phyloP scores from a whole-genome alignment of 1,284 basidiomycete genomes.

The Thelephora terrestris region DNA sequence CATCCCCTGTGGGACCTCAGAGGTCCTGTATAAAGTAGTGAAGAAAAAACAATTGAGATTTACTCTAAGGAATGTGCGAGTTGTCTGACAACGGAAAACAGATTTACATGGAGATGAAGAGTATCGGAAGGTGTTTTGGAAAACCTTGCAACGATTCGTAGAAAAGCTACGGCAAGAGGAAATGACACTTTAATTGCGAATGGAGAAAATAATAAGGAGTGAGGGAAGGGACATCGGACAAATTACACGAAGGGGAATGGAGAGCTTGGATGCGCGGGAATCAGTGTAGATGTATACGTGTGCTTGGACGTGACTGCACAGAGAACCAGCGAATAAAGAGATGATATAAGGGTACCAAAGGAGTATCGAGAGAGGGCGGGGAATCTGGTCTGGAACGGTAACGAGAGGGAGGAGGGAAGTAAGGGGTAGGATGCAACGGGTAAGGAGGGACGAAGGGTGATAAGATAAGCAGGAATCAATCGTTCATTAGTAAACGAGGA shows the following conservation, averaged over 20 bases:
- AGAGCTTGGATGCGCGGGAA: slow-evolving; percentile 1
- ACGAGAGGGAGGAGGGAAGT: slow-evolving; percentile 2
- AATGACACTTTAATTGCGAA: slow-evolving; percentile 5
- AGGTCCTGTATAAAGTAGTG: too few species aligned
- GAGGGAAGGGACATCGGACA: slow-evolving; percentile 4
- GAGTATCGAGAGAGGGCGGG: slow-evolving; percentile 1
- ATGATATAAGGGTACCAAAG: neutral
- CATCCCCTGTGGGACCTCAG: too few species aligned
- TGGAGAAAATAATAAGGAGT: slow-evolving; percentile 5
- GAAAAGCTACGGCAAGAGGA: too few species aligned
- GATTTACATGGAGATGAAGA: slow-evolving; percentile 8
- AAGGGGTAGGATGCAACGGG: slow-evolving; percentile 1
- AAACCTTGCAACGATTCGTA: too few species aligned
- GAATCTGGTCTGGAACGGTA: slow-evolving; percentile 4
- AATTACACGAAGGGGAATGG: neutral
- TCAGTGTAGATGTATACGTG: slow-evolving; percentile 2
- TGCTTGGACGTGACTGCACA: too few species aligned
- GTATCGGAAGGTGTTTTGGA: slow-evolving; percentile 2
- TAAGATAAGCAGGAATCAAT: too few species aligned
- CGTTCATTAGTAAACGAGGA: too few species aligned
- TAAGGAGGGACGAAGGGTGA: slow-evolving; percentile 10
- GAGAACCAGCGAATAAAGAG: too few species aligned
- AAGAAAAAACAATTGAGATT: too few species aligned
- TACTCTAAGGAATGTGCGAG: slow-evolving; percentile 5
- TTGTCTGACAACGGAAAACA: slow-evolving; percentile 13